These are phyloP conservation scores for Fragaria iinumae DNA, from an alignment of 306 rosid species.

Conservation along the genomic window DNA sequence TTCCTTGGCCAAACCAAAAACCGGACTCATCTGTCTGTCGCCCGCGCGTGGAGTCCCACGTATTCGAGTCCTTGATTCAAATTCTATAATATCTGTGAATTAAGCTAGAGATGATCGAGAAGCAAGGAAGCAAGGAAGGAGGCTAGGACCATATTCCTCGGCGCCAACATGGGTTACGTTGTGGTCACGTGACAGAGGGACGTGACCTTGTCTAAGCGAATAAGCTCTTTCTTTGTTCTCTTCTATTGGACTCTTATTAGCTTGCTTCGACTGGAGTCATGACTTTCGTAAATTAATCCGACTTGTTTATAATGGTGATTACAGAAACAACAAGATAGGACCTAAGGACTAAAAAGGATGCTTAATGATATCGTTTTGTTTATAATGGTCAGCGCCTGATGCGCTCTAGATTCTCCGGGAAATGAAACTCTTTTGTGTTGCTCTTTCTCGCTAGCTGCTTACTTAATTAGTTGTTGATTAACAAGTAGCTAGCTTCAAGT, in stretches of 20 bases:
- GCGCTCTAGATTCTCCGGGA: constrained; percentile 99
- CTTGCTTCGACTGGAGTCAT: not conserved
- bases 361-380: constrained; percentile 33
- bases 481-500: not conserved
- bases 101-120: too few relatives aligned
- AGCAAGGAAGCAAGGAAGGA: not conserved
- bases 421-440: constrained; percentile 36
- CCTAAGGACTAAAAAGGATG: not conserved
- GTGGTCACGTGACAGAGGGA: constrained; percentile 73
- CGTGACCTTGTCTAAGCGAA: constrained; percentile 53
- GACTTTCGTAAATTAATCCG: not conserved
- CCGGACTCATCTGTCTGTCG: constrained; percentile 29
- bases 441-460: constrained; percentile 2
- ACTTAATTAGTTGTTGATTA: not conserved
- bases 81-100: too few relatives aligned
- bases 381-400: constrained; percentile 98
- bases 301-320: constrained; percentile 26
- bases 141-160: constrained; percentile 54
- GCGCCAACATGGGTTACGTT: constrained; percentile 68
- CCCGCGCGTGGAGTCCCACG: constrained; percentile 47
- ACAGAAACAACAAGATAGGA: constrained; percentile 44
- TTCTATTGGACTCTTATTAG: constrained; percentile 23
- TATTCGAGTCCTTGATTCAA: not conserved
- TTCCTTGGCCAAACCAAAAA: constrained; percentile 42
- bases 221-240: constrained; percentile 36